Base-by-base conservation (phyloP, 352 stramenopile species). In the Phytophthora fragariaefolia region DNA sequence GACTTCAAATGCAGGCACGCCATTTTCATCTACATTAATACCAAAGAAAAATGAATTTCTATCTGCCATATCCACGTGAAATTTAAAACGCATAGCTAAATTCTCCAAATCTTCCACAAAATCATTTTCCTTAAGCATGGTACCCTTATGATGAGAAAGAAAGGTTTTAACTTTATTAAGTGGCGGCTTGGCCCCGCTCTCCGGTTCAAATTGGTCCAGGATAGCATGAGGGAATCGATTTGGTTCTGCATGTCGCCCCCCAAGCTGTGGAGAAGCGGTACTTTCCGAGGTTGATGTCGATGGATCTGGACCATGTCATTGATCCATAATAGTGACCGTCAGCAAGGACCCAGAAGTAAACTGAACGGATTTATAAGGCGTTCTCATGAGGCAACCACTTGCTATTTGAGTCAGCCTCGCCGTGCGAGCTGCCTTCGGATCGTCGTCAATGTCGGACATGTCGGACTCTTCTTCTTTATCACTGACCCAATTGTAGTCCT, bases 101-200 rank as follows among this genome's bases (percentile, higher is more conserved):
- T 6, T 38, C 40, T 52, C 24, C 40, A 45, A 52, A 18, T 52
- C 53, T 18, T 61, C 53, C 5, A 61, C 13, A 28, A 52, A 61
- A 40, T 61, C 17, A 9, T 17, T 42, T 17, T 42, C 13, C 18
- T 42, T 42, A 4, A 42, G 34, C 13, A 12, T 12, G 18, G 53
- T 40, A 15, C 26, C 17, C 53, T 45, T 61, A 27, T 52, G 6
- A 18, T 61, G 26, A 10, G 23, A 36, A 2, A 61, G 6, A 52
- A 52, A 45, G 7, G 51, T 12, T 6, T 61, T 38, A 20, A 52
- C 53, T 28, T 61, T 38, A 13, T 9, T 23, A 3, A 52, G 26
- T 6, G 20, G 27, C 12, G 53, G 53, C 13, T 3, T 6, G n/a
- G 53, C 36, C 2, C 6, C 53, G 9, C 23, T 27, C 12, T 52